Percentiles rank a stretch among this genome's conserved stretches.
phyloP scores from a whole-genome alignment of 2,329 filamentous ascomycete species.

The Colletotrichum sp. region DNA sequence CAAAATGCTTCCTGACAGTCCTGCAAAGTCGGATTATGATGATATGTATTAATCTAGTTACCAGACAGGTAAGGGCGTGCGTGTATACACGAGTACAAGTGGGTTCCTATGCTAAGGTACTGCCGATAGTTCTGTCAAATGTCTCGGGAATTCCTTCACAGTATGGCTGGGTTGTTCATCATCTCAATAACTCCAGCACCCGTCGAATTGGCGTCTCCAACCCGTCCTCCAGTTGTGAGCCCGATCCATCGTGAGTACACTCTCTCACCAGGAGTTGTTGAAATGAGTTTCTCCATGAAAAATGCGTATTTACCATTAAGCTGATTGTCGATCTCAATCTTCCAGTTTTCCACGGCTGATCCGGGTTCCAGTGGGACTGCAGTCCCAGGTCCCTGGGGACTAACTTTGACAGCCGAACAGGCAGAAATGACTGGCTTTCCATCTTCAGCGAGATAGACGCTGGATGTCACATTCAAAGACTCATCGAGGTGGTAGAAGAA shows the following conservation, averaged over 20 bases:
- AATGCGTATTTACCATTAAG: not conserved
- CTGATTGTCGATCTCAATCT: not conserved
- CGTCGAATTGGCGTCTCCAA: not conserved
- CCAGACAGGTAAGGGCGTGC: rapidly evolving
- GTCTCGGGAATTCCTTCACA: not conserved
- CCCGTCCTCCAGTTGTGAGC: not conserved
- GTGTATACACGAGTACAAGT: too few species aligned
- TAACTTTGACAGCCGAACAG: not conserved
- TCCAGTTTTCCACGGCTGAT: not conserved
- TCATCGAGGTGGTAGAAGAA: not conserved
- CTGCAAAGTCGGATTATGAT: not conserved
- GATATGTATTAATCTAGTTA: not conserved
- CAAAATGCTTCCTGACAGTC: not conserved
- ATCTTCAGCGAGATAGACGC: not conserved
- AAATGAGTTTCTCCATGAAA: not conserved
- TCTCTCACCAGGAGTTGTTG: not conserved
- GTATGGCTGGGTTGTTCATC: not conserved
- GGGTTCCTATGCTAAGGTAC: too few species aligned
- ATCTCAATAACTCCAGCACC: not conserved
- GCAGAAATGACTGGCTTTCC: not conserved
- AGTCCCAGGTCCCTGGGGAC: not conserved
- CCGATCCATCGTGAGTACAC: not conserved
- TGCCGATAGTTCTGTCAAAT: not conserved
- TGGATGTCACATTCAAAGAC: not conserved
- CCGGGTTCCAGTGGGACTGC: not conserved